Conservation (phyloP, 305 asterid genomes). For the Fraxinus albicans region DNA sequence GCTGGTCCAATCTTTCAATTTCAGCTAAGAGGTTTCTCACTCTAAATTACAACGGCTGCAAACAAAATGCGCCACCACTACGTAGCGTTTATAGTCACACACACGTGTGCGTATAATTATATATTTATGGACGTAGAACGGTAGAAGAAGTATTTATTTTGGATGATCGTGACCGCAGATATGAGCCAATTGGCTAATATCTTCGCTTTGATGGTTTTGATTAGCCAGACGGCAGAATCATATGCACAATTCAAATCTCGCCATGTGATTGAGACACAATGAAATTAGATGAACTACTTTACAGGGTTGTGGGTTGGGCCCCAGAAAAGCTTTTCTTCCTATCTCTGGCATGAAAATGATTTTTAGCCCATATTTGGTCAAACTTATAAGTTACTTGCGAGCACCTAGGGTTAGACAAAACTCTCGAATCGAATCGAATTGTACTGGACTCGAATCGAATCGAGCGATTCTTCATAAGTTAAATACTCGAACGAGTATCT, state of each 20-base stretch:
- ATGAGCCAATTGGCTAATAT: slow-evolving; percentile 33
- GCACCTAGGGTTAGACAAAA: too few relatives aligned
- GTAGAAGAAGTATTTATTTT: slow-evolving; percentile 2
- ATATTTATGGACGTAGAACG: not conserved
- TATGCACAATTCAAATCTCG: slow-evolving; percentile 25
- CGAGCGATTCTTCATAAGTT: too few relatives aligned
- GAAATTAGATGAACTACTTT: not conserved
- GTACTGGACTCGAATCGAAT: too few relatives aligned
- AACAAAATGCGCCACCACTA: not conserved
- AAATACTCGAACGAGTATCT: too few relatives aligned
- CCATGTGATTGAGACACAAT: slow-evolving; percentile 24
- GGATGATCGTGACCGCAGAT: slow-evolving; percentile 47
- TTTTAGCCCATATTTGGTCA: too few relatives aligned
- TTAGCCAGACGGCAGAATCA: slow-evolving; percentile 42
- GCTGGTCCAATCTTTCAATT: slow-evolving; percentile 25
- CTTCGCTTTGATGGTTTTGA: slow-evolving; percentile 20
- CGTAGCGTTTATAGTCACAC: not conserved
- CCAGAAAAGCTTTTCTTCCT: too few relatives aligned
- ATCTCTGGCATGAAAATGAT: too few relatives aligned
- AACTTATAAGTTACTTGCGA: too few relatives aligned
- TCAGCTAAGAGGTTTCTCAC: slow-evolving; percentile 3
- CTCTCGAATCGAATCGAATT: too few relatives aligned
- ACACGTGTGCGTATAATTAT: not conserved
- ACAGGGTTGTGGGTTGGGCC: not conserved
- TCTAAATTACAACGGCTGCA: not conserved